Percentiles rank a stretch among this genome's conserved stretches.
phyloP scores from a whole-genome alignment of 2,329 filamentous ascomycete species.

The Hortaea sp. region DNA sequence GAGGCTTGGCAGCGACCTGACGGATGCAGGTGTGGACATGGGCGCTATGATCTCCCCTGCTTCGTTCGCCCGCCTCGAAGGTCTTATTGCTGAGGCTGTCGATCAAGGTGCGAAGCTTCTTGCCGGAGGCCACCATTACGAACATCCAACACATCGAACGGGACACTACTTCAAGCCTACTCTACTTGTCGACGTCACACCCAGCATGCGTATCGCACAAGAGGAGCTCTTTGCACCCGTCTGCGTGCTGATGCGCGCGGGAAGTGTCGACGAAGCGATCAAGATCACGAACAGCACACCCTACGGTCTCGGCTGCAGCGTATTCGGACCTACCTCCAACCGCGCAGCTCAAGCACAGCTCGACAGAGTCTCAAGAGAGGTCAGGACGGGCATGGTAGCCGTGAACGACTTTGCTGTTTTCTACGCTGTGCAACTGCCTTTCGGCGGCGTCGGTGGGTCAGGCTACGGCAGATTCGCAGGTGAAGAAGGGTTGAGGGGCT shows the following conservation, averaged over 20 bases:
- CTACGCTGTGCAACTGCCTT: conserved; percentile 90
- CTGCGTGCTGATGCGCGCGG: conserved; percentile 71
- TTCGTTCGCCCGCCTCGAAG: conserved; percentile 66
- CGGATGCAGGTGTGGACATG: conserved; percentile 55
- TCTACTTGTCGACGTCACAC: conserved; percentile 78
- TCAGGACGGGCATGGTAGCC: conserved; percentile 81
- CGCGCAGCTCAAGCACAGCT: conserved; percentile 48
- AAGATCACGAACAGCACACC: conserved; percentile 68
- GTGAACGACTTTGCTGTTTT: conserved; percentile 92
- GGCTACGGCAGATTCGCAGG: conserved; percentile 89
- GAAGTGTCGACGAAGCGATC: conserved; percentile 57
- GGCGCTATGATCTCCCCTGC: conserved; percentile 80
- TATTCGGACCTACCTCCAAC: conserved; percentile 56
- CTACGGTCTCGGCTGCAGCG: conserved; percentile 79
- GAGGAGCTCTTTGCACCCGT: conserved; percentile 90
- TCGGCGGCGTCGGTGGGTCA: conserved; percentile 80
- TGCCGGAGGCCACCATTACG: conserved; percentile 62
- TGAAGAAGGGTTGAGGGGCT: conserved; percentile 69
- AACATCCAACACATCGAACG: conserved; percentile 61
- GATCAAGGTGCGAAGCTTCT: conserved; percentile 68
- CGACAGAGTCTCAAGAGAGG: conserved; percentile 51
- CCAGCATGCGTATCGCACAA: conserved; percentile 75
- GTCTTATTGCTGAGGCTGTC: conserved; percentile 68
- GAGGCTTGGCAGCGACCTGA: conserved; percentile 61
- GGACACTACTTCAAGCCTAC: conserved; percentile 93